A percentile compares a stretch with the other conserved stretches of the same genome.
Conservation (phyloP, 2,329 filamentous ascomycete genomes). For the Stemphylium beticola region DNA sequence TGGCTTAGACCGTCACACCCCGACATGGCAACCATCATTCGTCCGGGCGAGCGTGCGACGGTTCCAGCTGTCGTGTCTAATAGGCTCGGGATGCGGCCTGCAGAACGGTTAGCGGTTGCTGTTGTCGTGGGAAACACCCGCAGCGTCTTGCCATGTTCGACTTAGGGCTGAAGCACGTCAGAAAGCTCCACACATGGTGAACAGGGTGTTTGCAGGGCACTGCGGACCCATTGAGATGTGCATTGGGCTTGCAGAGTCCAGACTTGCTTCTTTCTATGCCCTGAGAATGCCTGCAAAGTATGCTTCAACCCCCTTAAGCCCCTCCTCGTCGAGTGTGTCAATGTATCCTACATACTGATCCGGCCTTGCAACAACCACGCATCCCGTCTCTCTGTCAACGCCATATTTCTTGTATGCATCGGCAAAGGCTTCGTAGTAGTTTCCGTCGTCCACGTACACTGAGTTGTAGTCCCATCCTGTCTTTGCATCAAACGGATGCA, state of each 20-base stretch:
- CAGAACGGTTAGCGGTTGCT: background rate
- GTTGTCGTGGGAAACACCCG: conserved; percentile 6
- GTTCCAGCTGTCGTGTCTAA: conserved; percentile 1
- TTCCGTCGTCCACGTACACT: conserved; percentile 55
- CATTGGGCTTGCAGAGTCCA: background rate
- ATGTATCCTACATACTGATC: conserved; percentile 69
- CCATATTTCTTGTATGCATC: conserved; percentile 64
- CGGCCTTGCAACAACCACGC: conserved; percentile 66
- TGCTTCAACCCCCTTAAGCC: conserved; percentile 34
- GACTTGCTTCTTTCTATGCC: conserved; percentile 3
- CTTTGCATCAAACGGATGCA: conserved; percentile 52
- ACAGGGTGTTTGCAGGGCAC: conserved; percentile 12
- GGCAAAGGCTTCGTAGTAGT: conserved; percentile 52
- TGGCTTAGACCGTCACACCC: conserved; percentile 10
- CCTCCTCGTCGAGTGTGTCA: conserved; percentile 46
- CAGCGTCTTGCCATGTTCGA: background rate
- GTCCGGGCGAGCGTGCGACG: conserved; percentile 8
- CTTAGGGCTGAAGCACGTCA: conserved; percentile 8
- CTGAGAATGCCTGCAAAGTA: conserved; percentile 43
- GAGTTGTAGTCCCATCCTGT: conserved; percentile 52
- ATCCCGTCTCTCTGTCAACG: conserved; percentile 61
- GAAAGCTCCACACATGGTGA: conserved; percentile 1
- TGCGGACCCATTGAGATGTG: background rate
- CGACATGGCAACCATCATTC: background rate
- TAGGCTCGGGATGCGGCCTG: conserved; percentile 3